Evolutionary conservation across 2,329 filamentous ascomycete genomes (phyloP), one percentile per base, ranked within the genome.

Genomic region (Coleophoma crateriformis): DNA sequence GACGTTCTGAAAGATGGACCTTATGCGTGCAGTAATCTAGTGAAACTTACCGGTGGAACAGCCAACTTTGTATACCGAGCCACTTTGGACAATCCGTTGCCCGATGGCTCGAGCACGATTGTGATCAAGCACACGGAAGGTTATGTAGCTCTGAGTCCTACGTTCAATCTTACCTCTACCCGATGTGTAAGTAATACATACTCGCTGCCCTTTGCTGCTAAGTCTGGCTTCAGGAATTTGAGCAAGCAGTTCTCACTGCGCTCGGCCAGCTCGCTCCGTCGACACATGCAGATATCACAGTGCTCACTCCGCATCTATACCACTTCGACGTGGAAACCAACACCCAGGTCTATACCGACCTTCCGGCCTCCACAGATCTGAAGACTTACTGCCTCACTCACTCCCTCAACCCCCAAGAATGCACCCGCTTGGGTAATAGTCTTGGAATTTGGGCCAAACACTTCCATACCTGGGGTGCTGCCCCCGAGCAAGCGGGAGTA

Each of bases 11-110:
- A 27, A 27, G 27, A 27, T 27, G 27, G 27, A 10, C 27, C 27
- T 27, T 27, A 27, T 56, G 71, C 67, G 3, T 72, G 72, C 51
- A 66, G 67, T 1, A 68, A 69, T 0, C 65, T 81, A 13, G 63
- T 58, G 4, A 64, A 64, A 4, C 68, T 82, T 3, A 71, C 68
- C 5, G 78, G 78, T 4, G 79, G 80, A 33, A 76, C 70, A 0
- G 73, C 71, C 46, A 83, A 82, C 58, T 82, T 78, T 54, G 74
- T 79, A 50, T 82, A 76, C 60, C 72, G 69, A 78, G 71, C 22
- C 62, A 53, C 12, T 70, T 81, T 2, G 51, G 58, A 32, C 60
- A 61, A 3, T 66, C 73, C 14, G 65, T 75, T 2, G 27, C 6
- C 27, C 6, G 27, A 7, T 27, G 27, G 27, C 8, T 50, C 65